phyloP scores from a whole-genome alignment of 140 eudicot species.

The Stevia rebaudiana region DNA sequence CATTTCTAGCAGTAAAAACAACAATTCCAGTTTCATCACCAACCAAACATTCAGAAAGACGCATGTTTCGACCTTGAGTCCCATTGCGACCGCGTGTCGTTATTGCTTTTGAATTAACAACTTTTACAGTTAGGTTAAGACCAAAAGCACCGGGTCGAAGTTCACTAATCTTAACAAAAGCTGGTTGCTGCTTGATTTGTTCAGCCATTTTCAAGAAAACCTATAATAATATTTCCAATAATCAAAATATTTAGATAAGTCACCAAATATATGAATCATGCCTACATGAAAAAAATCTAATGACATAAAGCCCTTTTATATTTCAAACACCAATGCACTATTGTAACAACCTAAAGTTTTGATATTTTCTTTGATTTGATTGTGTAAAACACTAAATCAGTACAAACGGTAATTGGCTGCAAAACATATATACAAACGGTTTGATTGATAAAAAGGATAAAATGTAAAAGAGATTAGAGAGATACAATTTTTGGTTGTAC shows the following conservation, averaged over 20 bases:
- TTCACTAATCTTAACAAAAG: slow-evolving; percentile 50
- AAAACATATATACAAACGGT: too few relatives aligned
- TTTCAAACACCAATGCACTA: not conserved
- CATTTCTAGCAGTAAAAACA: slow-evolving; percentile 70
- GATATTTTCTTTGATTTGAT: not conserved
- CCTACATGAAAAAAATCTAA: not conserved
- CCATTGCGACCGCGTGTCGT: slow-evolving; percentile 50
- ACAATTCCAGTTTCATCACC: slow-evolving; percentile 80
- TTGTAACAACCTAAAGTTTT: not conserved
- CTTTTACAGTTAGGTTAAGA: slow-evolving; percentile 57
- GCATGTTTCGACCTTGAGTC: slow-evolving; percentile 53
- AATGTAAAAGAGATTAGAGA: too few relatives aligned
- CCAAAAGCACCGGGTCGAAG: slow-evolving; percentile 61
- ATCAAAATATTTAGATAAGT: not conserved
- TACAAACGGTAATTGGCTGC: too few relatives aligned
- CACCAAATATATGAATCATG: not conserved
- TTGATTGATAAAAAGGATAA: too few relatives aligned
- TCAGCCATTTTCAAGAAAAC: slow-evolving; percentile 49
- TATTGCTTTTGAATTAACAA: slow-evolving; percentile 51
- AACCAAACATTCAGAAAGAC: slow-evolving; percentile 67
- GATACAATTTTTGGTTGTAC: too few relatives aligned
- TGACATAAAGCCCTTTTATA: not conserved
- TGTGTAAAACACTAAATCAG: too few relatives aligned
- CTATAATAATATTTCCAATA: not conserved
- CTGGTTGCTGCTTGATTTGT: slow-evolving; percentile 50